Evolutionary conservation across 1,284 basidiomycete species (phyloP).

Genomic region (Boletellus dicymbophilus): DNA sequence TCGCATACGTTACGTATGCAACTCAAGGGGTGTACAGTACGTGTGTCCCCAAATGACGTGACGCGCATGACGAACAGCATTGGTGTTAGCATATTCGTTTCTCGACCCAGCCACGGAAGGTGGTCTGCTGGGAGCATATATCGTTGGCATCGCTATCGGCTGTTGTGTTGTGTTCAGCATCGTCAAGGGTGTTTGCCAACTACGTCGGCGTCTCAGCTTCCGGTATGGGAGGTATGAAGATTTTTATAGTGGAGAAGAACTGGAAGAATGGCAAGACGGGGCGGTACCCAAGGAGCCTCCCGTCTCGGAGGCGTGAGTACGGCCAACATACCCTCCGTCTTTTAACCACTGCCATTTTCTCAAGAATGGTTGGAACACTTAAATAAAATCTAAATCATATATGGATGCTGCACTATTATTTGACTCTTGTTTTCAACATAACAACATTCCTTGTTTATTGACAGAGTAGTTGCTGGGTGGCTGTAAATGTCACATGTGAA

Average conservation of each 20-base stretch:
- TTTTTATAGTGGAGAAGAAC: constrained; percentile 5
- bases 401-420: no score
- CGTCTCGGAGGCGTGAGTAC: not conserved
- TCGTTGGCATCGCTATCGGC: constrained; percentile 52
- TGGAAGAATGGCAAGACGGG: constrained; percentile 31
- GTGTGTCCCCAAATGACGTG: constrained; percentile 23
- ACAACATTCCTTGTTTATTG: no score
- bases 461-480: no score
- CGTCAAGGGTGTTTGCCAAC: constrained; percentile 36
- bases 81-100: constrained; percentile 46
- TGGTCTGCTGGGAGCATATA: constrained; percentile 47
- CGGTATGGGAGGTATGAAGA: constrained; percentile 12
- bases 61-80: constrained; percentile 1
- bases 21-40: constrained; percentile 65
- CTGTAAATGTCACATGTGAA: no score
- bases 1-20: constrained; percentile 64
- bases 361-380: no score
- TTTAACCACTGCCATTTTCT: no score
- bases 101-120: constrained; percentile 41
- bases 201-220: constrained; percentile 30
- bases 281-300: constrained; percentile 11
- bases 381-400: no score
- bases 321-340: no score
- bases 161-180: constrained; percentile 48
- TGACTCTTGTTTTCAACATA: no score